Evolutionary conservation across 1,284 basidiomycete genomes (phyloP).

Genomic region (Sanghuangporus weigelae): DNA sequence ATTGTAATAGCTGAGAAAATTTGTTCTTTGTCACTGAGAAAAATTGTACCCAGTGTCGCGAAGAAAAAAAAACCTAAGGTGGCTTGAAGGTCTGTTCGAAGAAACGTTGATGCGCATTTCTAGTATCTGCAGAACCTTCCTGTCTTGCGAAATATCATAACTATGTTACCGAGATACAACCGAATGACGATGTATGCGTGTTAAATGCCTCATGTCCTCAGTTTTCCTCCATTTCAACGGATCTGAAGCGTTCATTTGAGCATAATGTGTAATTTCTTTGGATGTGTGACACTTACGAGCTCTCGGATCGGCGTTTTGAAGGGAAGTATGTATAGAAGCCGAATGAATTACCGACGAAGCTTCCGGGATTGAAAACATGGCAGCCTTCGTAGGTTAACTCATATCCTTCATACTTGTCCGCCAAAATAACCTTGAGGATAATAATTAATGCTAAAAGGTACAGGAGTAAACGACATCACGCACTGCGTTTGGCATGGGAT

Average conservation of each 20-base stretch:
- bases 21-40: too few relatives aligned
- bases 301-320: conserved; percentile 68
- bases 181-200: neutral
- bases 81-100: too few relatives aligned
- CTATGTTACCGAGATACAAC: too few relatives aligned
- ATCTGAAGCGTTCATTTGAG: neutral
- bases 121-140: too few relatives aligned
- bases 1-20: too few relatives aligned
- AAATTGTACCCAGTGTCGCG: too few relatives aligned
- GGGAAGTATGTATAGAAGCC: conserved; percentile 89
- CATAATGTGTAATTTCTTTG: neutral
- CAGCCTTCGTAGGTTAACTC: conserved; percentile 97
- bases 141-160: too few relatives aligned
- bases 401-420: conserved; percentile 95
- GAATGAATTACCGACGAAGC: conserved; percentile 75
- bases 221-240: conserved; percentile 10
- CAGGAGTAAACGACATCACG: conserved; percentile 24
- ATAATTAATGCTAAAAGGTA: conserved; percentile 14
- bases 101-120: too few relatives aligned
- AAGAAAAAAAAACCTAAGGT: too few relatives aligned
- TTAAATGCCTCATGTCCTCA: neutral
- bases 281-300: conserved; percentile 46
- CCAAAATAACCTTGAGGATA: conserved; percentile 73
- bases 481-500: conserved; percentile 92
- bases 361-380: conserved; percentile 97